Percentiles rank a stretch among this genome's conserved stretches.
Conservation (phyloP, 768 basidiomycete genomes). For the Suillus placidus region DNA sequence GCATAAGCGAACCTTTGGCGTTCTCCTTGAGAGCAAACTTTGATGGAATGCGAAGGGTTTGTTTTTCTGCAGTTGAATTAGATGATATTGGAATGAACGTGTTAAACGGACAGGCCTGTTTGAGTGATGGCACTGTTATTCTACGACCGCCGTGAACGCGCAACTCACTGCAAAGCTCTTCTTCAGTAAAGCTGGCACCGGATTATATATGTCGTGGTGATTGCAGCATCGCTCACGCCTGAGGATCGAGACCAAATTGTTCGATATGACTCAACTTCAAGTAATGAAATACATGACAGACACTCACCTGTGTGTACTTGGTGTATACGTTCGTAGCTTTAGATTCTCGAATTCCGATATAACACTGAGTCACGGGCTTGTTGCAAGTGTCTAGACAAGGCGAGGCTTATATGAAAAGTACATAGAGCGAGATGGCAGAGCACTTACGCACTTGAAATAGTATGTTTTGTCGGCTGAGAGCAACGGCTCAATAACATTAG, state of each 20-base stretch:
- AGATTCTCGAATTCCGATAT: background rate
- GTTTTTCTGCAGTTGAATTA: conserved; percentile 59
- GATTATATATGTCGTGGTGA: background rate
- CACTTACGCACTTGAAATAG: background rate
- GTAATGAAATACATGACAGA: background rate
- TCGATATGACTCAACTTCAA: background rate
- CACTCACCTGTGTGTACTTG: background rate
- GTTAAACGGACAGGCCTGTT: background rate
- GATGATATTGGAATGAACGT: background rate
- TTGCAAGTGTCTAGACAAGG: background rate
- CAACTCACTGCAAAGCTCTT: background rate
- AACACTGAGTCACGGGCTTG: background rate
- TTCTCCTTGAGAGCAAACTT: conserved; percentile 76
- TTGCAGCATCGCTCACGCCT: background rate
- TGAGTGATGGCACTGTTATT: background rate
- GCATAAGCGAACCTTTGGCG: conserved; percentile 65
- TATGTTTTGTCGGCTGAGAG: background rate
- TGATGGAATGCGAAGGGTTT: conserved; percentile 92
- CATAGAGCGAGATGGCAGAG: background rate
- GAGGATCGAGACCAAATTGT: background rate
- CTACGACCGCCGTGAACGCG: background rate
- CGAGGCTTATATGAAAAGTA: background rate
- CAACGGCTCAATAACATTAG: background rate
- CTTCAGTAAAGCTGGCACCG: background rate
- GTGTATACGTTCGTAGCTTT: background rate